These are phyloP conservation scores for Trichocladium antarcticum DNA, from an alignment of 495 filamentous ascomycete species.

Conservation along the genomic window DNA sequence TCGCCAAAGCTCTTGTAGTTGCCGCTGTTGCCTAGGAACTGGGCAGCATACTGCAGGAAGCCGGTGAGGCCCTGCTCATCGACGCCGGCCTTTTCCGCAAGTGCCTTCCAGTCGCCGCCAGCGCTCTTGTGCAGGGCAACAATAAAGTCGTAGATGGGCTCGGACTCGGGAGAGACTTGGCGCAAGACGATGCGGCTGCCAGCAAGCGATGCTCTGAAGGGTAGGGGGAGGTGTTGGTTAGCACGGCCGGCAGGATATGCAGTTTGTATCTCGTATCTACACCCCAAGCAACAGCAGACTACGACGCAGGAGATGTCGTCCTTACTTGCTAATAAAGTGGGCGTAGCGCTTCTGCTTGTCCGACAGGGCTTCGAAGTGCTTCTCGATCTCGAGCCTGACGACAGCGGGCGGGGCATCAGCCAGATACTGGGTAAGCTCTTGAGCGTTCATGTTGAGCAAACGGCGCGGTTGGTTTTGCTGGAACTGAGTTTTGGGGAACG, in stretches of 20 bases:
- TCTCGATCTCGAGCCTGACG: conserved; percentile 74
- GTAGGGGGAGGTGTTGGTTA: conserved; percentile 5
- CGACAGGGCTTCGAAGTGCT: conserved; percentile 75
- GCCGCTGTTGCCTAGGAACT: conserved; percentile 82
- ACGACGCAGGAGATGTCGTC: not conserved
- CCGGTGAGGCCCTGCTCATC: conserved; percentile 55
- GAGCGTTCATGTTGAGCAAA: conserved; percentile 35
- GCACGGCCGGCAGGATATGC: not conserved
- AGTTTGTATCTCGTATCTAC: not conserved
- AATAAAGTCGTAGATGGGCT: conserved; percentile 86
- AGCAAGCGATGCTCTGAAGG: conserved; percentile 62
- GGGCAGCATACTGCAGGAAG: conserved; percentile 78
- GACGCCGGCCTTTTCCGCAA: conserved; percentile 58
- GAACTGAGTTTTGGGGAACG: not conserved
- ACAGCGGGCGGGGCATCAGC: conserved; percentile 83
- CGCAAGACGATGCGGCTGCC: conserved; percentile 78
- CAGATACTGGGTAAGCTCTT: conserved; percentile 58
- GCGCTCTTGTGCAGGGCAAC: conserved; percentile 61
- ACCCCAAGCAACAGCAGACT: not conserved
- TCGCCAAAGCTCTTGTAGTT: conserved; percentile 98
- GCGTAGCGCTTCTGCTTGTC: conserved; percentile 79
- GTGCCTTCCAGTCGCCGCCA: conserved; percentile 65
- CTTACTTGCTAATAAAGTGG: conserved; percentile 78
- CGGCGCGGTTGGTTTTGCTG: conserved; percentile 6
- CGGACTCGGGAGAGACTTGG: conserved; percentile 83